phyloP scores from a whole-genome alignment of 108 stramenopile species.

The Licmophora abbreviata region DNA sequence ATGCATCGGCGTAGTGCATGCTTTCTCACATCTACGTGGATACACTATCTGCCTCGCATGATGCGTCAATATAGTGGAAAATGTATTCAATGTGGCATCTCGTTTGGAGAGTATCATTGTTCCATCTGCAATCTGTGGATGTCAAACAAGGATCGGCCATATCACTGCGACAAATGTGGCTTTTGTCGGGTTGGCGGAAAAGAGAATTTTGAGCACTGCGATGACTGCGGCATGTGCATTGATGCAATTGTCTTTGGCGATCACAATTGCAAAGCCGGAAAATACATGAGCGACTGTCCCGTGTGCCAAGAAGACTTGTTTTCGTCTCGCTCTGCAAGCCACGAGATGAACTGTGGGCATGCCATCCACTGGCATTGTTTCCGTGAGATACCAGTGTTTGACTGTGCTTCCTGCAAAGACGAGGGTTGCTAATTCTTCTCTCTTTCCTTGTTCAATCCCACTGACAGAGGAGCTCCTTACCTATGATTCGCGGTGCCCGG shows the following conservation, averaged over 20 bases:
- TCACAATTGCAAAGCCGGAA: conserved; percentile 81
- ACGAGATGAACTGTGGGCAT: conserved; percentile 87
- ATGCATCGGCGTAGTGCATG: no score
- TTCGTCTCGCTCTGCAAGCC: conserved; percentile 51
- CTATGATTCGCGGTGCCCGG: conserved; percentile 73
- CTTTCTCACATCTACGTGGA: conserved; percentile 1
- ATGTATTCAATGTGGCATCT: conserved; percentile 61
- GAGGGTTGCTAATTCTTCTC: no score
- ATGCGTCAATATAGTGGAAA: conserved; percentile 45
- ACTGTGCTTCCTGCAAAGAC: no score
- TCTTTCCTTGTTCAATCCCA: no score
- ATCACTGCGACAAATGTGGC: conserved; percentile 79
- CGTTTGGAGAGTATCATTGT: conserved; percentile 83
- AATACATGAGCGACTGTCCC: conserved; percentile 83
- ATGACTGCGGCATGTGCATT: conserved; percentile 88
- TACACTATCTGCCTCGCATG: no score
- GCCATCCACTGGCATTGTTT: conserved; percentile 80
- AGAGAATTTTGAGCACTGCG: conserved; percentile 79
- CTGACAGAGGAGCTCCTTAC: conserved; percentile 64
- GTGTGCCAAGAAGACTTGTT: conserved; percentile 84
- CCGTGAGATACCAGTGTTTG: no score
- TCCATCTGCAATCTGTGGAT: conserved; percentile 83
- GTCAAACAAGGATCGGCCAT: conserved; percentile 71
- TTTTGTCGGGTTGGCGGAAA: conserved; percentile 85
- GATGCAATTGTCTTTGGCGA: conserved; percentile 53